Base-by-base conservation (phyloP, 2,329 filamentous ascomycete species). In the Colletotrichum neosansevieriae region DNA sequence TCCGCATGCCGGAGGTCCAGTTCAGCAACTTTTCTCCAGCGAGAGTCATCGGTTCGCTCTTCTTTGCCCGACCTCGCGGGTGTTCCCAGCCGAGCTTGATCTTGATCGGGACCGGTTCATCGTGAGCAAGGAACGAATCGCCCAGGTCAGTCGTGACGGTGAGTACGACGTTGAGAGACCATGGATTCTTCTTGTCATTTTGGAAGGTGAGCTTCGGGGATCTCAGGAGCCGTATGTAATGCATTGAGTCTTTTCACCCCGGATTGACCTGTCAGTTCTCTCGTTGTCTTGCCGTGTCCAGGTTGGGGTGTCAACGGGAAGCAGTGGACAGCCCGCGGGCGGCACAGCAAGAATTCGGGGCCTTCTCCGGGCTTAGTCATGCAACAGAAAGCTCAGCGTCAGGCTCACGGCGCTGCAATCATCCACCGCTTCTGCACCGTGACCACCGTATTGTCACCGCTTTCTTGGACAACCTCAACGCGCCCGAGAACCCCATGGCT, bases 61-160 rank as follows among this genome's bases (percentile, higher is more conserved):
- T 2, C 21, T 32, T 36, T 51, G 6, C 73, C 70, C 6, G 76
- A 70, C 9, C 29, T 0, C 73, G 71, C 57, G 73, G 73, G 58
- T 73, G 73, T 24, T 72, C 74, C 71, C 69, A 2, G 62, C 58
- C 7, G 69, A 79, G 77, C 10, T 75, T 75, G 19, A 81, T 78
- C 15, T 77, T 74, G 3, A 89, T 76, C 13, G 79, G 77, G n/a
- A 88, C 67, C 4, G 85, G 80, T 17, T 75, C 74, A 13, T 79
- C 76, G 0, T 84, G 83, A n/a, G 72, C 77, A 11, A 89, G 80
- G 57, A 86, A 86, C 0, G 84, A 79, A 72, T 89, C 87, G 36
- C 86, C 85, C 1, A 89, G 79, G 67, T 89, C 86, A 12, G 86
- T 89, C 11, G 85, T 87, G 71, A 89, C 83, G 67, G 85, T 84